Percentiles rank a stretch among this genome's conserved stretches.
Conservation (phyloP, 1,284 basidiomycete species). For the Tremellales sp. region DNA sequence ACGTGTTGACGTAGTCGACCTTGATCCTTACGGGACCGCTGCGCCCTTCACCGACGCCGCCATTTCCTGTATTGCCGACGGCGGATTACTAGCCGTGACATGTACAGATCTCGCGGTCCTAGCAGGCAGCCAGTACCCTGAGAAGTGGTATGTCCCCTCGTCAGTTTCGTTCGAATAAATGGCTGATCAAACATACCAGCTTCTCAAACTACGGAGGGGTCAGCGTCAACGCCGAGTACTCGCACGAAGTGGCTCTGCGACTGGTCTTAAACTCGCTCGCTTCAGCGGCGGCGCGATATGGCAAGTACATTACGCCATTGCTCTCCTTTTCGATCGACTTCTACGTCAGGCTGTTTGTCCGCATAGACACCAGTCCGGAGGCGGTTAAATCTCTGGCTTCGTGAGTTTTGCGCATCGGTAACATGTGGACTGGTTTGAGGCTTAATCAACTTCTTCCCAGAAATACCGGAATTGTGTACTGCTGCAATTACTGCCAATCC, state of each 20-base stretch:
- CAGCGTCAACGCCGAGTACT: slow-evolving; percentile 85
- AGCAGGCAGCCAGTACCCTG: slow-evolving; percentile 90
- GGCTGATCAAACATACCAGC: slow-evolving; percentile 50
- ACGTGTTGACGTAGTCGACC: slow-evolving; percentile 88
- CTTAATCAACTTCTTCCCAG: too few relatives aligned
- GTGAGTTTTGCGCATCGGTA: slow-evolving; percentile 51
- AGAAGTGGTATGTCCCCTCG: slow-evolving; percentile 71
- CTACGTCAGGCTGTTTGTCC: slow-evolving; percentile 89
- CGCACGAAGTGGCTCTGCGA: slow-evolving; percentile 86
- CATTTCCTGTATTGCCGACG: slow-evolving; percentile 83
- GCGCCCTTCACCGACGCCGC: slow-evolving; percentile 97
- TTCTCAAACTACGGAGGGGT: slow-evolving; percentile 96
- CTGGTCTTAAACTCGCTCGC: slow-evolving; percentile 83
- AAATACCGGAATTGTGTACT: slow-evolving; percentile 72
- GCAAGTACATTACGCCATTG: slow-evolving; percentile 86
- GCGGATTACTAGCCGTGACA: slow-evolving; percentile 88
- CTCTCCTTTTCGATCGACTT: slow-evolving; percentile 95
- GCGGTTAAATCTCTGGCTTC: slow-evolving; percentile 80
- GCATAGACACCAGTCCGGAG: slow-evolving; percentile 68
- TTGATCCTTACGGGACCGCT: slow-evolving; percentile 97
- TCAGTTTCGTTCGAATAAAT: not conserved
- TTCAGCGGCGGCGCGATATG: slow-evolving; percentile 84
- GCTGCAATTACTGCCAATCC: slow-evolving; percentile 76
- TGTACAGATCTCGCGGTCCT: slow-evolving; percentile 95
- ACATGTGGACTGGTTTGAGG: not conserved